Evolutionary conservation across 129 eudicot genomes (phyloP).

Genomic region (Mikania micrantha): DNA sequence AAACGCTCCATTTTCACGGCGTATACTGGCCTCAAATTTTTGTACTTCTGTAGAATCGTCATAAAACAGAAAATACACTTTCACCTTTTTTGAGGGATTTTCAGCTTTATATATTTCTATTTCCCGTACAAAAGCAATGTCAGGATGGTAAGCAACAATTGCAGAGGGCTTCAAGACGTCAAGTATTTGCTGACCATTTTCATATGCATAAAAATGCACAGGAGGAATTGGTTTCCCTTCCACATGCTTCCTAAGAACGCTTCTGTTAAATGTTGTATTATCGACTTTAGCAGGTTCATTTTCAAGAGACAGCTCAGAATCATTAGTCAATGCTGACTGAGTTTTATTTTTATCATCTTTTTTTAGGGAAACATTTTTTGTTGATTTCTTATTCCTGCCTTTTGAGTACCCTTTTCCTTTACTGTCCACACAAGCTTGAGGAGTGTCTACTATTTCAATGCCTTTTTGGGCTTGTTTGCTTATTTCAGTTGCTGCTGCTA

Average conservation of each 20-base stretch:
- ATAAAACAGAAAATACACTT: conserved; percentile 88
- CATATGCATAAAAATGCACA: conserved; percentile 71
- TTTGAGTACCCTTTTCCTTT: conserved; percentile 40
- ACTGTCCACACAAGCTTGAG: conserved; percentile 20
- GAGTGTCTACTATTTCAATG: conserved; percentile 28
- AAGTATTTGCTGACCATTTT: conserved; percentile 64
- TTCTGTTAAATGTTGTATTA: conserved; percentile 7
- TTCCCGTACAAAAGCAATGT: conserved; percentile 86
- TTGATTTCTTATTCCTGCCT: conserved; percentile 35
- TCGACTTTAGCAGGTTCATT: conserved; percentile 21
- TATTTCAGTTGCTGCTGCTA: conserved; percentile 78
- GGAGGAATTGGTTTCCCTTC: conserved; percentile 56
- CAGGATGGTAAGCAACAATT: conserved; percentile 85
- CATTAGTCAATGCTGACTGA: conserved; percentile 17
- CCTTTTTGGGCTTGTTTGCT: conserved; percentile 45
- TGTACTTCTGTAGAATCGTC: conserved; percentile 93
- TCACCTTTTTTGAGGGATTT: conserved; percentile 61
- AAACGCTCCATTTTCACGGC: conserved; percentile 94
- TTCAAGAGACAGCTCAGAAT: conserved; percentile 24
- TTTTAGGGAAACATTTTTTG: conserved; percentile 11
- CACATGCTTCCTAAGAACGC: conserved; percentile 45
- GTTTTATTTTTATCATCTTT: conserved; percentile 21
- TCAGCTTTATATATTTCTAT: conserved; percentile 86
- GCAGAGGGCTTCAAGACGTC: conserved; percentile 76
- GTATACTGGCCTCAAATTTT: conserved; percentile 91